Evolutionary conservation across 139 green algal genomes (phyloP), one percentile per base, ranked within the genome.

Genomic region (Haematococcus lacustris): DNA sequence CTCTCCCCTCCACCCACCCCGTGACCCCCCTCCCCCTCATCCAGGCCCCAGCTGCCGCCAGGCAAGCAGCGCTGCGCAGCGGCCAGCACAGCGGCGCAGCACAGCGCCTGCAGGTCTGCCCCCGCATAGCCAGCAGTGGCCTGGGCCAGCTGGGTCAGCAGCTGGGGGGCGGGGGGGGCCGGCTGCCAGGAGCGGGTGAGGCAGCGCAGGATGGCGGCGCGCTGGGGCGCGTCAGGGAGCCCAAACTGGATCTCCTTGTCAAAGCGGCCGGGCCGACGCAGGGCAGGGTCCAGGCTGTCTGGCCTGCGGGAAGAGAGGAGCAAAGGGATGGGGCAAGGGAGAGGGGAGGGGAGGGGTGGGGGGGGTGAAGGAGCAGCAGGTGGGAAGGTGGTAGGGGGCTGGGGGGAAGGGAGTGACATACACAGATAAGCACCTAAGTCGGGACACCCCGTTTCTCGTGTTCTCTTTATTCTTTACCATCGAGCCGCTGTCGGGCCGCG

Each of bases 251-350:
- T 82, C 80, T 94, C 89, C 0, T 88, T 68, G 73, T 94, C 88
- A 78, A 93, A 93, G 26, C 89, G 77, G 1, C 88, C 89, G 0
- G 89, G 89, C 23, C 89, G 79, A 7, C 89, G 80, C 78, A 94
- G 77, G 0, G 88, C 89, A 0, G 86, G 82, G 59, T 94, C 89
- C 7, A 94, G 84, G 26, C 68, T 77, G 38, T 93, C 89, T 17
- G 88, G 86, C 78, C 87, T 85, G 75, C 21, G 39, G 28, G n/a
- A n/a, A n/a, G n/a, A n/a, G n/a, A n/a, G 7, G 23, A 41, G 38
- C 28, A 59, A 32, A 47, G 63, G 30, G 63, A 17, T 28, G 13
- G 63, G 63, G 7, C 5, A 51, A 35, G 3, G 51, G 6, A 6
- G 17, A 41, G 38, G 17, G 0, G 7, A 25, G 33, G n/a, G 53